phyloP scores from a whole-genome alignment of 352 stramenopile genomes.

The Thalassiosira hispida region DNA sequence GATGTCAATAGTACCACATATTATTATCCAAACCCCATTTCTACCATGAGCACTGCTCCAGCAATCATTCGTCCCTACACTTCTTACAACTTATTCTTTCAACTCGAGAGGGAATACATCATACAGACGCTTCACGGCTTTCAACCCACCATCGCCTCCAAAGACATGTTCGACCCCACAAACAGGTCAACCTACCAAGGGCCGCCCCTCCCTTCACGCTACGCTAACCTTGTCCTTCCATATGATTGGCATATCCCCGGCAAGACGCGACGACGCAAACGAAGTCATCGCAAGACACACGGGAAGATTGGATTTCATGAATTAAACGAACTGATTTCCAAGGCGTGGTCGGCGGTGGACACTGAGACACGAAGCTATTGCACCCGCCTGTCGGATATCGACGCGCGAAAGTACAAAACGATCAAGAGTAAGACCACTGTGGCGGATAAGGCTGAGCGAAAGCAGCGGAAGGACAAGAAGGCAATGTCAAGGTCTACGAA shows the following conservation, averaged over 20 bases:
- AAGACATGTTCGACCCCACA: not conserved
- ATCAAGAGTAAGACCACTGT: no score
- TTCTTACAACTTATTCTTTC: constrained; percentile 2
- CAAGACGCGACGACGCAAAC: not conserved
- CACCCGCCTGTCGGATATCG: no score
- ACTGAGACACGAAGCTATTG: no score
- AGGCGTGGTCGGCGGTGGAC: not conserved
- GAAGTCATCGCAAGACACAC: not conserved
- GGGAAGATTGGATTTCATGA: constrained; percentile 1
- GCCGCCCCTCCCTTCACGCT: not conserved
- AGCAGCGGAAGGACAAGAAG: no score
- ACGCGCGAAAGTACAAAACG: no score
- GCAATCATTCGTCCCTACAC: not conserved
- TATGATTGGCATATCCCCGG: not conserved
- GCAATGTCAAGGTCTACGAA: no score
- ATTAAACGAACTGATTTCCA: not conserved
- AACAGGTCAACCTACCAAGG: not conserved
- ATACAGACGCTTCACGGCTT: not conserved
- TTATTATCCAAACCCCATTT: no score
- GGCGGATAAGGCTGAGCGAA: no score
- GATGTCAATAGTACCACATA: no score
- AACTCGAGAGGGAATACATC: not conserved
- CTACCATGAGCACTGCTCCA: no score
- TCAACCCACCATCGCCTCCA: no score
- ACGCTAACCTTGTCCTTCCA: not conserved